Evolutionary conservation across 129 eudicot species (phyloP).

Genomic region (Flaveria brownii): DNA sequence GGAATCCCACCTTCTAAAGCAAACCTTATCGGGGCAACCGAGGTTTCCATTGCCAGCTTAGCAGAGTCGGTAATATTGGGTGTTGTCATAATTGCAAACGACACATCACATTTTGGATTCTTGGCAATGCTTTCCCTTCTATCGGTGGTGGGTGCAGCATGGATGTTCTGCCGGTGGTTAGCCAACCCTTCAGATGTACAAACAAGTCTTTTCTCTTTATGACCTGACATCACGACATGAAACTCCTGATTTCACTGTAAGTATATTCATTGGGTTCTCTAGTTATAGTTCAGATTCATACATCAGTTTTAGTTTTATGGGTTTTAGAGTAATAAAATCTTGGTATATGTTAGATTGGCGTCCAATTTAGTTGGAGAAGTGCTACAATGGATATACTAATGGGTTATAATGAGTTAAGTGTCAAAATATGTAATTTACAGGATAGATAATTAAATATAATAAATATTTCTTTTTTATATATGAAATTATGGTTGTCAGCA

Average conservation of each 20-base stretch:
- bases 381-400: constrained; percentile 13
- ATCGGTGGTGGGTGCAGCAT: constrained; percentile 90
- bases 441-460: too few species aligned
- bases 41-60: constrained; percentile 91
- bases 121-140: constrained; percentile 77
- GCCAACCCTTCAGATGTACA: constrained; percentile 76
- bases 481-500: too few species aligned
- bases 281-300: constrained; percentile 25
- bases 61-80: constrained; percentile 90
- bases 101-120: constrained; percentile 84
- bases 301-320: constrained; percentile 34
- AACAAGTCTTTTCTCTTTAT: constrained; percentile 57
- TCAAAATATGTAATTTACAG: neutral
- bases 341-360: constrained; percentile 18
- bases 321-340: constrained; percentile 14
- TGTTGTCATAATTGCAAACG: constrained; percentile 86
- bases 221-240: constrained; percentile 43
- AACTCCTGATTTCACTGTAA: constrained; percentile 31
- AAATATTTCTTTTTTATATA: too few species aligned
- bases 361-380: constrained; percentile 20
- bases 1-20: constrained; percentile 97
- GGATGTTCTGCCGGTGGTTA: constrained; percentile 81
- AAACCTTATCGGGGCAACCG: constrained; percentile 91
- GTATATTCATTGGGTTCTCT: constrained; percentile 26
- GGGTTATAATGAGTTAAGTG: neutral